Evolutionary conservation across 2,329 filamentous ascomycete genomes (phyloP), one percentile per base, ranked within the genome.

Genomic region (Xylariaceae sp.): DNA sequence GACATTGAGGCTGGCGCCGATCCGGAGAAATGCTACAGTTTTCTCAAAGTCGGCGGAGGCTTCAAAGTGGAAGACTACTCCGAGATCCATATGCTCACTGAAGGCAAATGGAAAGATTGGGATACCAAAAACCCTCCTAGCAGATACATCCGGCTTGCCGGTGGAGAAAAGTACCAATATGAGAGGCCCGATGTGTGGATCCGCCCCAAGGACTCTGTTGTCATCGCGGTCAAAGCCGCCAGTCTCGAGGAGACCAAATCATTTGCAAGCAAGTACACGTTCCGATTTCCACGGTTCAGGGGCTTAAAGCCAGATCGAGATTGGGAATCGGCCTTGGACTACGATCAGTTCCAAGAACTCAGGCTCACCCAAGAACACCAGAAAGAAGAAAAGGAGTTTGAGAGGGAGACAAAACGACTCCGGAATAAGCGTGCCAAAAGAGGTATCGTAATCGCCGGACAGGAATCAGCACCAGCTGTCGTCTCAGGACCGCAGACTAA

Each of bases 11-110:
- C 75, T 2, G 81, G 81, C 2, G 75, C 75, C 5, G 80, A 84
- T 55, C 80, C 84, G 0, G 87, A 89, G 71, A 91, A 90, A 68
- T 95, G 86, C 65, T 89, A 86, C 63, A 96, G 91, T n/a, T 97
- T 99, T 73, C 96, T 92, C 78, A 97, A 94, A 69, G 94, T 99
- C 14, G 94, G 94, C n/a, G 94, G 94, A 48, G 94, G 94, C 0
- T 92, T 97, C 68, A 85, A 82, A 13, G 87, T 84, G 1, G 83
- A 88, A 47, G 94, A 99, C 64, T 97, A 96, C 67, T 84, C 87
- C 0, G 83, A 87, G 51, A 86, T 99, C 42, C 79, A 84, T 5
- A 90, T 96, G 63, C 80, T 84, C 19, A 97, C 93, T 0, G 89
- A 96, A 53, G 91, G 89, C 5, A 96, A 96, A 68, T 99, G 94